Evolutionary conservation across 164 flowering plant genomes (phyloP).

Genomic region (Santalum album): DNA sequence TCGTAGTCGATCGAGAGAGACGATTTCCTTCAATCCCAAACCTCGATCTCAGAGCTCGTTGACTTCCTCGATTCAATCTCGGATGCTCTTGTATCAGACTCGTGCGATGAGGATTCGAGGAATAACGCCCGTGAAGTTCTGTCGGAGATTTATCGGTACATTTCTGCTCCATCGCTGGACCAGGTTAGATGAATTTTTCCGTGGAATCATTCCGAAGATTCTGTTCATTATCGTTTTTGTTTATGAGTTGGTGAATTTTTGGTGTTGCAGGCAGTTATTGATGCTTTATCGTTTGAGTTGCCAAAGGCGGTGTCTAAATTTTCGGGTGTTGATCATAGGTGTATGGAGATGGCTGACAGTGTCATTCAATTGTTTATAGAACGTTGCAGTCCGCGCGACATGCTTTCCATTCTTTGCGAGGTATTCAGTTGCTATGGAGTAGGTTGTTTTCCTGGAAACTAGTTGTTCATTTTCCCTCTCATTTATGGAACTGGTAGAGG

Average conservation of each 20-base stretch:
- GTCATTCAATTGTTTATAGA: constrained; percentile 30
- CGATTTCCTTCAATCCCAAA: constrained; percentile 22
- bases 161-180: constrained; percentile 31
- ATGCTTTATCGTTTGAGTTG: constrained; percentile 60
- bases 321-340: constrained; percentile 32
- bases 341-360: constrained; percentile 30
- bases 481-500: too few species aligned
- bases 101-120: constrained; percentile 16
- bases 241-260: background rate
- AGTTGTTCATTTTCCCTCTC: background rate
- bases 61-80: constrained; percentile 32
- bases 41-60: constrained; percentile 25
- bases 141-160: constrained; percentile 23
- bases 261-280: constrained; percentile 36
- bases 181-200: constrained; percentile 29
- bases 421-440: constrained; percentile 20
- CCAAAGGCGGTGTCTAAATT: constrained; percentile 59
- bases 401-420: constrained; percentile 71
- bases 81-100: constrained; percentile 17
- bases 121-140: constrained; percentile 30
- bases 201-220: too few species aligned
- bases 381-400: constrained; percentile 64
- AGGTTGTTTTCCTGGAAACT: too few species aligned
- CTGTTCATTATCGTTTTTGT: background rate
- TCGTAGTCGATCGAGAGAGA: constrained; percentile 32